These are phyloP conservation scores for Terfezia boudieri DNA, from an alignment of 495 filamentous ascomycete species.

Conservation along the genomic window DNA sequence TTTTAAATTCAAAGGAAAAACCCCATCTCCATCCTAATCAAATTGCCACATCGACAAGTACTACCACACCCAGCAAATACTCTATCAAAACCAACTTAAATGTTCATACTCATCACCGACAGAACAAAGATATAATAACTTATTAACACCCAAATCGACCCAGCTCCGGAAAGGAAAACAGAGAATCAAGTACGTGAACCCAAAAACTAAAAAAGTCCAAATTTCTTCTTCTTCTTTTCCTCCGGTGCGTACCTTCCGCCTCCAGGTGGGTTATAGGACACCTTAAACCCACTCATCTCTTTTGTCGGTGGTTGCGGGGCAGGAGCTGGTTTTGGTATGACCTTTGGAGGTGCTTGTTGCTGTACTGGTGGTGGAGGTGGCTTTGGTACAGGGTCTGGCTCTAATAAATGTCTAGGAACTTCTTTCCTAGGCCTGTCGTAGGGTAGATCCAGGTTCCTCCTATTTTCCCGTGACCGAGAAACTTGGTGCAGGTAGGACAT, in stretches of 20 bases:
- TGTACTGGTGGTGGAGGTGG: conserved; percentile 9
- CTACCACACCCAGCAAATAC: too few species aligned
- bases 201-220: conserved; percentile 13
- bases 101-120: too few species aligned
- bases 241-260: conserved; percentile 11
- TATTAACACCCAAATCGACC: too few species aligned
- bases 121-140: too few species aligned
- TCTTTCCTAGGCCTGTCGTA: conserved; percentile 55
- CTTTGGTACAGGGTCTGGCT: conserved; percentile 24
- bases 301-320: conserved; percentile 5
- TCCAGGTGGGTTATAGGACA: conserved; percentile 14
- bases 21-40: too few species aligned
- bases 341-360: conserved; percentile 3
- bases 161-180: too few species aligned
- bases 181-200: too few species aligned
- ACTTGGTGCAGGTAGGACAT: conserved; percentile 61
- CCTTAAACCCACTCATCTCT: conserved; percentile 17
- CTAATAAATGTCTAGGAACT: conserved; percentile 71
- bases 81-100: too few species aligned
- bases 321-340: conserved; percentile 6
- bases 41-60: too few species aligned
- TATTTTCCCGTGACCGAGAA: conserved; percentile 50
- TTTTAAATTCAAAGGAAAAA: too few species aligned
- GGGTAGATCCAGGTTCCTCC: conserved; percentile 54
- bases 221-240: conserved; percentile 21